Conservation (phyloP, 768 basidiomycete genomes). For the Phylloporus rhodoxanthus region DNA sequence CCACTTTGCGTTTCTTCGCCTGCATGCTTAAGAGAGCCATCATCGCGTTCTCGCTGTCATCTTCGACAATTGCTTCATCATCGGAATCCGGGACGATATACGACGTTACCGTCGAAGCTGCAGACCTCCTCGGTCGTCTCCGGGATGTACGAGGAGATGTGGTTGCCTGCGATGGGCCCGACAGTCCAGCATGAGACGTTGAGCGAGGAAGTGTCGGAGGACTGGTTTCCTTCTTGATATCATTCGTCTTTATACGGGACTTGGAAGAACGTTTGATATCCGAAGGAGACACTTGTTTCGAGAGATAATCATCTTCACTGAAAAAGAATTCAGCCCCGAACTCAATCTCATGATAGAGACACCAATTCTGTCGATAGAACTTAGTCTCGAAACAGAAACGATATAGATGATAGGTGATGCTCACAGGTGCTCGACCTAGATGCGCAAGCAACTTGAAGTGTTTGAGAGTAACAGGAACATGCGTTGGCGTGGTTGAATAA, state of each 20-base stretch:
- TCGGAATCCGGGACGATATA: conserved; percentile 69
- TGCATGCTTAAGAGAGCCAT: conserved; percentile 26
- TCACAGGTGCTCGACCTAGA: conserved; percentile 55
- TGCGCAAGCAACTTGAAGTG: conserved; percentile 72
- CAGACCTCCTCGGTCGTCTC: conserved; percentile 58
- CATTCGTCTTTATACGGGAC: conserved; percentile 22
- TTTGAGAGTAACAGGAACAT: conserved; percentile 67
- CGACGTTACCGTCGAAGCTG: conserved; percentile 46
- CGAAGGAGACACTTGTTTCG: conserved; percentile 22
- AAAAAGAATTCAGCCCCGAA: conserved; percentile 62
- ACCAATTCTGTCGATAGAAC: conserved; percentile 37
- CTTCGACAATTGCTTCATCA: conserved; percentile 50
- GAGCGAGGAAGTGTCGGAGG: conserved; percentile 27
- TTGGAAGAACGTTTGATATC: conserved; percentile 24
- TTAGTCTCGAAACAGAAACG: neutral
- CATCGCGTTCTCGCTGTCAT: conserved; percentile 33
- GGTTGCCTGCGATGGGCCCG: conserved; percentile 9
- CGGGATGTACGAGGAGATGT: conserved; percentile 27
- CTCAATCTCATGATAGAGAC: conserved; percentile 58
- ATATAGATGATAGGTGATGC: conserved; percentile 19
- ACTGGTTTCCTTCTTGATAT: conserved; percentile 40
- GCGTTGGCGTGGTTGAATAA: conserved; percentile 22
- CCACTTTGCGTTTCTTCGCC: conserved; percentile 35
- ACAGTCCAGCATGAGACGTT: conserved; percentile 11
- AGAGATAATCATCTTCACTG: conserved; percentile 64